Percentiles rank a stretch among this genome's conserved stretches.
Conservation (phyloP, 352 stramenopile species). For the Phytophthora chlamydospora region DNA sequence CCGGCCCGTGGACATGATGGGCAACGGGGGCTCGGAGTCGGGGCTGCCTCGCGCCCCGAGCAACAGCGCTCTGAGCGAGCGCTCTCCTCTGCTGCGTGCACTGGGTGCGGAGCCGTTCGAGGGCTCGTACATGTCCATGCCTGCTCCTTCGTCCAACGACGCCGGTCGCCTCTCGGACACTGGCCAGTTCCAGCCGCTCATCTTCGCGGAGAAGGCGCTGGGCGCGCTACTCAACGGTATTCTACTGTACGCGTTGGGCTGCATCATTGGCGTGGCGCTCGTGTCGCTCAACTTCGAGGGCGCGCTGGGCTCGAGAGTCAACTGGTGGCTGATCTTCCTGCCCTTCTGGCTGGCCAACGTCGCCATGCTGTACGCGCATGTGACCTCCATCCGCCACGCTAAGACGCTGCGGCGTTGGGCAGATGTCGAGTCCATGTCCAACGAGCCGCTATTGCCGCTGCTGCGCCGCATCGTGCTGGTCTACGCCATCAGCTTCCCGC, state of each 20-base stretch:
- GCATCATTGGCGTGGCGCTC: slow-evolving; percentile 68
- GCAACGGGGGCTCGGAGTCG: slow-evolving; percentile 30
- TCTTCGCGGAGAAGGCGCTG: slow-evolving; percentile 81
- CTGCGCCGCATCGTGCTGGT: slow-evolving; percentile 77
- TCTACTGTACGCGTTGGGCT: slow-evolving; percentile 79
- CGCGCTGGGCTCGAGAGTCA: slow-evolving; percentile 57
- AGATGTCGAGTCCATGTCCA: slow-evolving; percentile 81
- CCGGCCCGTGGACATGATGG: slow-evolving; percentile 36
- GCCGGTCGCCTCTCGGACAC: slow-evolving; percentile 34
- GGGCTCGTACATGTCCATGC: slow-evolving; percentile 79
- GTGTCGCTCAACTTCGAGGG: slow-evolving; percentile 84
- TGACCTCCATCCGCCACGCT: slow-evolving; percentile 65
- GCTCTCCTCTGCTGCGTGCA: slow-evolving; percentile 70
- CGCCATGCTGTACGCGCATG: slow-evolving; percentile 62
- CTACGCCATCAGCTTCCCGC: slow-evolving; percentile 75
- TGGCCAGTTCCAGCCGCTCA: slow-evolving; percentile 74
- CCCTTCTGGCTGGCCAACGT: slow-evolving; percentile 85
- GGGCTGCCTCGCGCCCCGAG: slow-evolving; percentile 30
- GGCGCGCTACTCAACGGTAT: slow-evolving; percentile 76
- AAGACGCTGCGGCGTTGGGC: slow-evolving; percentile 76
- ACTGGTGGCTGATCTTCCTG: slow-evolving; percentile 84
- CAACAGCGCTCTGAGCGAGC: slow-evolving; percentile 49
- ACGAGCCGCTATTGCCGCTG: slow-evolving; percentile 80
- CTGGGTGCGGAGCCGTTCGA: slow-evolving; percentile 63
- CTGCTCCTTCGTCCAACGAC: slow-evolving; percentile 27